These are phyloP conservation scores for Agrostemma githago DNA, from an alignment of 148 eudicot genomes.

Conservation along the genomic window DNA sequence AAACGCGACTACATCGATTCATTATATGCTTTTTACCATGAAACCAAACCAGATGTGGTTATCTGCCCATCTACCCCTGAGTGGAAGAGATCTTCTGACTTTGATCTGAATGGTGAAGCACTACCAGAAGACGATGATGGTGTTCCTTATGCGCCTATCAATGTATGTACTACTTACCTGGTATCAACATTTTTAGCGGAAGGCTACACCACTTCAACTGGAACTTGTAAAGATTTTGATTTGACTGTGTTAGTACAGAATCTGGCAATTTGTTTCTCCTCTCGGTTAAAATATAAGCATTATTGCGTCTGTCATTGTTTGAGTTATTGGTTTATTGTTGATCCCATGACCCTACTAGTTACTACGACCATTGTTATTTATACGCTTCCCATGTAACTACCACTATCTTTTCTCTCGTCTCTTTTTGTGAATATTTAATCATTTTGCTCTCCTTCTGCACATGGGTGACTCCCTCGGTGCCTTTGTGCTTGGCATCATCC, in stretches of 20 bases:
- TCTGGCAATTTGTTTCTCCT: neutral
- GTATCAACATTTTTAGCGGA: neutral
- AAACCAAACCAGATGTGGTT: constrained; percentile 66
- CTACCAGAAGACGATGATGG: constrained; percentile 88
- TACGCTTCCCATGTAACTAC: no score
- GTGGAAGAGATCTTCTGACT: constrained; percentile 89
- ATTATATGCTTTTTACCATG: constrained; percentile 80
- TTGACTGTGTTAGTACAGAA: neutral
- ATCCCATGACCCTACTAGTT: neutral
- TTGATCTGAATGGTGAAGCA: constrained; percentile 93
- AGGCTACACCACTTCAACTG: neutral
- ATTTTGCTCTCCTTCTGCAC: neutral
- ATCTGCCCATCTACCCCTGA: constrained; percentile 89
- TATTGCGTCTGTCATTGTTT: neutral
- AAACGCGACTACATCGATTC: constrained; percentile 86
- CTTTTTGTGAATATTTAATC: no score
- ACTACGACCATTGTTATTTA: neutral
- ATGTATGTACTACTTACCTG: constrained; percentile 40
- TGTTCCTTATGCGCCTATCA: constrained; percentile 39
- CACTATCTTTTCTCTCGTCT: no score
- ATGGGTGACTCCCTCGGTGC: neutral
- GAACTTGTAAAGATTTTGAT: constrained; percentile 6
- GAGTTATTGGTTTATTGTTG: neutral
- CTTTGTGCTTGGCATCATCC: neutral
- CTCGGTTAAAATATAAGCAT: neutral